phyloP scores from a whole-genome alignment of 2,329 filamentous ascomycete species.

The Trichoderma breve region DNA sequence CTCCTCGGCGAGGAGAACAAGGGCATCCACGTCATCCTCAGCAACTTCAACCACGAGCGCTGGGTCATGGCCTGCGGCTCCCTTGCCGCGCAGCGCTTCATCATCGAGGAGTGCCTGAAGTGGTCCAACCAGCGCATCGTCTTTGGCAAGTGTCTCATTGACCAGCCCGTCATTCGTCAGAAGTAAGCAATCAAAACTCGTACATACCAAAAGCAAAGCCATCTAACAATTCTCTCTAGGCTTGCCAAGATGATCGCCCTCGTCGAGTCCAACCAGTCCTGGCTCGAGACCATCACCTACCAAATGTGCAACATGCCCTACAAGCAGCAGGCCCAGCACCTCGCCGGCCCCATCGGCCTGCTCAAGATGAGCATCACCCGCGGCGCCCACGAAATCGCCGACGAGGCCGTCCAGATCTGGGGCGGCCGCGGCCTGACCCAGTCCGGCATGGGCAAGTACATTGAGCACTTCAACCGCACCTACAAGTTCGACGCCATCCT shows the following conservation, averaged over 20 bases:
- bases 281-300: conserved; percentile 81
- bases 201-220: neutral
- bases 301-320: conserved; percentile 88
- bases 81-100: conserved; percentile 62
- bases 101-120: conserved; percentile 82
- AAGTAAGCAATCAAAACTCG: conserved; percentile 53
- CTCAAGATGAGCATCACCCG: conserved; percentile 78
- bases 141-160: conserved; percentile 77
- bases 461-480: conserved; percentile 81
- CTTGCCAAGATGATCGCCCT: conserved; percentile 85
- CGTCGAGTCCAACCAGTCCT: conserved; percentile 78
- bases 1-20: conserved; percentile 80
- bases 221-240: conserved; percentile 35
- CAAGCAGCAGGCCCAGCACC: conserved; percentile 67
- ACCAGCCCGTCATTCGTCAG: conserved; percentile 78
- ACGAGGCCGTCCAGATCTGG: conserved; percentile 82
- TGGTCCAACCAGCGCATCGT: conserved; percentile 86
- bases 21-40: conserved; percentile 79
- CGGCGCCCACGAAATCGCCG: conserved; percentile 77
- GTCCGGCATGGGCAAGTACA: conserved; percentile 75
- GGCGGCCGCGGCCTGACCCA: conserved; percentile 79
- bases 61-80: conserved; percentile 68
- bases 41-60: conserved; percentile 86
- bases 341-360: conserved; percentile 78
- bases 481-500: conserved; percentile 80